These are phyloP conservation scores for Kodamaea hsintzibuensis DNA, from an alignment of 805 yeast genomes.

Conservation along the genomic window DNA sequence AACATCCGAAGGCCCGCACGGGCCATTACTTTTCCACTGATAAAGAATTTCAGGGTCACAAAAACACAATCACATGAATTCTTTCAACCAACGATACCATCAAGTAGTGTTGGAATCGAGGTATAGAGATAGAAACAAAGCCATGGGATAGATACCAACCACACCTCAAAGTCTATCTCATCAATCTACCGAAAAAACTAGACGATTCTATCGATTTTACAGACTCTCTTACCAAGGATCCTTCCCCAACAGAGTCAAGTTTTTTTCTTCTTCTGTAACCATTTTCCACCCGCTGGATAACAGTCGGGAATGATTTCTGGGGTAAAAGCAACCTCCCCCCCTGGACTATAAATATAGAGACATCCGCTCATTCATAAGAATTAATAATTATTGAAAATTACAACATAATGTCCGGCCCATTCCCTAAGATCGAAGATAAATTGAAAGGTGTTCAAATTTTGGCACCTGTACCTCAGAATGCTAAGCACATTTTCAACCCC, in stretches of 20 bases:
- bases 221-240: not conserved
- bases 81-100: not conserved
- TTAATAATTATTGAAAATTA: not conserved
- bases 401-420: conserved; percentile 41
- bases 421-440: conserved; percentile 44
- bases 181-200: not conserved
- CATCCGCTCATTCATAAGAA: not conserved
- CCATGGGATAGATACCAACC: no score
- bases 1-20: not conserved
- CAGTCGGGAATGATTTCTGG: not conserved
- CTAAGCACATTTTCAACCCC: conserved; percentile 56
- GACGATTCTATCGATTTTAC: not conserved
- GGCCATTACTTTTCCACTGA: not conserved
- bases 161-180: not conserved
- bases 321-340: not conserved
- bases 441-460: conserved; percentile 55
- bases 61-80: not conserved
- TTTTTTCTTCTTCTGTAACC: not conserved
- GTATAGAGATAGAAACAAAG: no score
- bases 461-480: conserved; percentile 49
- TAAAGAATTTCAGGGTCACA: conserved; percentile 2
- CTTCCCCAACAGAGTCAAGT: not conserved
- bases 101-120: no score
- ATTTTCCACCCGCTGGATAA: conserved; percentile 1
- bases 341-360: not conserved